Base-by-base conservation (phyloP, 2,329 filamentous ascomycete species). In the Penicillium capsulatum region DNA sequence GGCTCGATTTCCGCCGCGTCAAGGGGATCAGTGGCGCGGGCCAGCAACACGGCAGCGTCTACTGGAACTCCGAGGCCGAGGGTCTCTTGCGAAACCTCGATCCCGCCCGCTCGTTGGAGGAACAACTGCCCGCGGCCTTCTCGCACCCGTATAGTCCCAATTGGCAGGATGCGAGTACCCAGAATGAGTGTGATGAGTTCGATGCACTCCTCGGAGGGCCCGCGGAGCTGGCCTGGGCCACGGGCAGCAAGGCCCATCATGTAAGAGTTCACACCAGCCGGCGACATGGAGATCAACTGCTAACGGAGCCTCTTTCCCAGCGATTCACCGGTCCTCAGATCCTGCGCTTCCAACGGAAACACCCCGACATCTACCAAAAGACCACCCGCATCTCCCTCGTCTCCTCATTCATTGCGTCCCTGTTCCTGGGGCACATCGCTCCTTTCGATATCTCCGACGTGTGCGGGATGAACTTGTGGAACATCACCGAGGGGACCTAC, bases 281-380 rank as follows among this genome's bases (percentile, higher is more conserved):
- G 19, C 5, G 19, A 22, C 19, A 22, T 5, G 5, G 19, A 22
- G 19, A n/a, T n/a, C n/a, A n/a, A n/a, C n/a, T 22, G 19, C 19
- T 22, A 22, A 22, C 9, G 5, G 5, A 17, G 5, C 30, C 28
- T 10, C 31, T 15, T 24, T n/a, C 6, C 14, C 7, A 90, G 85
- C 84, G 92, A 47, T 98, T 98, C 71, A 97, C 91, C 17, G 92
- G 92, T n/a, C 86, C 88, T 3, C 92, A 98, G 66, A 97, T 98
- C 56, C 79, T 96, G 66, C 80, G 90, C 9, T 89, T 96, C 63
- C 83, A 84, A 51, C 77, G 80, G 40, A 86, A 86, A 50, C 79
- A 90, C 50, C 87, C 91, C 1, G 77, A 85, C 3, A 83, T 88
- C 51, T 97, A 97, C 66, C 74, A 77, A 45, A 77, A 80, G 19